Conservation (phyloP, 1,284 basidiomycete genomes). For the Sphagnurus paluster region DNA sequence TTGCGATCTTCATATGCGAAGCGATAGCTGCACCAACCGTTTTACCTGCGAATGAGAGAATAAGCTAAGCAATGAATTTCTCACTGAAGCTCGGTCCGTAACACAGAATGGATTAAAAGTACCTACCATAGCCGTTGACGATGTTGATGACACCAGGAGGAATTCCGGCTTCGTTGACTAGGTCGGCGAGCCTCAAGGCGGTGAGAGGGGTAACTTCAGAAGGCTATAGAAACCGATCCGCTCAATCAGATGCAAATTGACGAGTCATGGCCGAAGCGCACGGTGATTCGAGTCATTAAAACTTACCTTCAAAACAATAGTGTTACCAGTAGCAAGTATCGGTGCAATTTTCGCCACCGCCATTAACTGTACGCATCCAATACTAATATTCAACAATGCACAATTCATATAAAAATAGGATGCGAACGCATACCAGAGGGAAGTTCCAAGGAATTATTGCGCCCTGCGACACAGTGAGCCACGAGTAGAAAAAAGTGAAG, state of each 20-base stretch:
- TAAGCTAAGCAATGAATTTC: too few species aligned
- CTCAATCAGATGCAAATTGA: neutral
- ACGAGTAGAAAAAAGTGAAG: neutral
- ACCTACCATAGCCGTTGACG: slow-evolving; percentile 68
- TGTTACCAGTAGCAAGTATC: slow-evolving; percentile 81
- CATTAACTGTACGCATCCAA: slow-evolving; percentile 40
- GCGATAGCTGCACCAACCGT: slow-evolving; percentile 59
- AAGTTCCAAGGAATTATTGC: slow-evolving; percentile 77
- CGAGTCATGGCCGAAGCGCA: too few species aligned
- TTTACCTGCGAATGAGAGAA: too few species aligned
- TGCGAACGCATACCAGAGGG: slow-evolving; percentile 41
- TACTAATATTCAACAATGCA: neutral
- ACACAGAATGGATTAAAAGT: too few species aligned
- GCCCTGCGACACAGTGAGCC: slow-evolving; percentile 34
- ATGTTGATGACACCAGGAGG: slow-evolving; percentile 72
- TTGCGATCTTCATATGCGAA: slow-evolving; percentile 57
- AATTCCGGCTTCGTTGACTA: slow-evolving; percentile 57
- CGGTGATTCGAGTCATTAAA: too few species aligned
- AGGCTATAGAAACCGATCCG: slow-evolving; percentile 42
- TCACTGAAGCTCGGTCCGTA: too few species aligned
- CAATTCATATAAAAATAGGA: neutral
- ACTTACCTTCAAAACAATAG: slow-evolving; percentile 67
- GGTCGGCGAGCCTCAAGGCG: slow-evolving; percentile 54
- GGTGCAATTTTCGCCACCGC: slow-evolving; percentile 80
- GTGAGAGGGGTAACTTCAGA: slow-evolving; percentile 87